These are phyloP conservation scores for Dryas drummondii DNA, from an alignment of 306 rosid genomes.

Conservation along the genomic window DNA sequence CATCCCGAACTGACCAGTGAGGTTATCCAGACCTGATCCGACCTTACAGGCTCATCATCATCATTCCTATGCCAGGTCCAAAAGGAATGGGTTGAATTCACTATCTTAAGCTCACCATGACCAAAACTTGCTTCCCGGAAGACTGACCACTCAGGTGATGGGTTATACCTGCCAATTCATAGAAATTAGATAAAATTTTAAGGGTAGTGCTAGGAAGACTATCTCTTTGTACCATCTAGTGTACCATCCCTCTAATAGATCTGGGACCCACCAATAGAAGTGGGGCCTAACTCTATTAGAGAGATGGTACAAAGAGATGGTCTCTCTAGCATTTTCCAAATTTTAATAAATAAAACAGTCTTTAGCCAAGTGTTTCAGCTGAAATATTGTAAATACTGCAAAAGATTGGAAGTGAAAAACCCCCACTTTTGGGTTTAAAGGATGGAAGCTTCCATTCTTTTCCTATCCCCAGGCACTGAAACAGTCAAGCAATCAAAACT, in stretches of 20 bases:
- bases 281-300: too few species aligned
- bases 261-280: too few species aligned
- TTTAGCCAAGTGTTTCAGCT: background rate
- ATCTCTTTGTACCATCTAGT: too few species aligned
- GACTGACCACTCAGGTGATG: slow-evolving; percentile 83
- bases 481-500: background rate
- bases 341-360: background rate
- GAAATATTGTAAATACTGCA: background rate
- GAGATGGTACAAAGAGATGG: too few species aligned
- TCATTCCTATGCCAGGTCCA: slow-evolving; percentile 99
- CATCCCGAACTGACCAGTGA: slow-evolving; percentile 68
- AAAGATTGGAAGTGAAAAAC: background rate
- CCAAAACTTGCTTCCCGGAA: slow-evolving; percentile 94
- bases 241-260: too few species aligned
- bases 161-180: slow-evolving; percentile 54
- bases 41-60: slow-evolving; percentile 77
- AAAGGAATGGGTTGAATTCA: slow-evolving; percentile 72
- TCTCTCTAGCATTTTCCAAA: background rate
- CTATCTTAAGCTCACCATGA: slow-evolving; percentile 77
- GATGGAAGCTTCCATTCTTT: background rate
- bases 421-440: background rate
- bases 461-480: background rate
- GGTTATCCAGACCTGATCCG: slow-evolving; percentile 84
- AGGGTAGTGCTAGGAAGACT: too few species aligned
- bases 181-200: background rate